Evolutionary conservation across 441 rosid species (phyloP), one percentile per base, ranked within the genome.

Genomic region (Eutrema salsugineum): DNA sequence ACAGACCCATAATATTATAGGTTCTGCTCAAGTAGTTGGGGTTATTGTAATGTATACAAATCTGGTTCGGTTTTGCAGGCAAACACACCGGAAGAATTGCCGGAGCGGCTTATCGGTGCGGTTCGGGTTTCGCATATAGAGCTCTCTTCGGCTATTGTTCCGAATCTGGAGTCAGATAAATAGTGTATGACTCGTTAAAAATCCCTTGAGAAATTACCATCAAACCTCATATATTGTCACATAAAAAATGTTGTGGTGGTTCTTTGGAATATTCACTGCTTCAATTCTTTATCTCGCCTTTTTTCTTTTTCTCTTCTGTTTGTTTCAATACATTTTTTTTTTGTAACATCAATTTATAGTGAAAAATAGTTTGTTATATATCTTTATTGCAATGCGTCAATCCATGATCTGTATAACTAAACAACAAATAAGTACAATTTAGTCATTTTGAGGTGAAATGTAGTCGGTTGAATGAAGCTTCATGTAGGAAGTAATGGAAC

Each of bases 51-150:
- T 56, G n/a, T 16, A 12, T 46, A 27, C 32, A 27, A 39, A 27
- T 54, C 49, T 47, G 47, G 66, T 39, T 70, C 0, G 43, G 47
- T 63, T 65, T 59, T 46, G 72, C 80, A 96, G 97, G 99, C 96
- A 72, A 96, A 91, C 80, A 78, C 94, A 50, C 80, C 84, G 10
- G 98, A 96, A 39, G 99, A 96, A 74, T 81, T 91, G 85, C 97
- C 98, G 2, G 98, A 93, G 81, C 62, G 91, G 75, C 83, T 93
- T 43, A 90, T 93, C 11, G 97, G 99, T 39, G 98, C 97, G 0
- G 94, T 96, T 39, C 88, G 97, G 50, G 98, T 87, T 70, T 96
- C 97, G 48, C 98, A 91, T 67, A 71, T 96, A 63, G 97, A 90
- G 86, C 88, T 96, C 32, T 83, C 88, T 11, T 90, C 98, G 14